Evolutionary conservation across 192 early-diverging fungal species (phyloP).

Genomic region (Linnemannia schmuckeri): DNA sequence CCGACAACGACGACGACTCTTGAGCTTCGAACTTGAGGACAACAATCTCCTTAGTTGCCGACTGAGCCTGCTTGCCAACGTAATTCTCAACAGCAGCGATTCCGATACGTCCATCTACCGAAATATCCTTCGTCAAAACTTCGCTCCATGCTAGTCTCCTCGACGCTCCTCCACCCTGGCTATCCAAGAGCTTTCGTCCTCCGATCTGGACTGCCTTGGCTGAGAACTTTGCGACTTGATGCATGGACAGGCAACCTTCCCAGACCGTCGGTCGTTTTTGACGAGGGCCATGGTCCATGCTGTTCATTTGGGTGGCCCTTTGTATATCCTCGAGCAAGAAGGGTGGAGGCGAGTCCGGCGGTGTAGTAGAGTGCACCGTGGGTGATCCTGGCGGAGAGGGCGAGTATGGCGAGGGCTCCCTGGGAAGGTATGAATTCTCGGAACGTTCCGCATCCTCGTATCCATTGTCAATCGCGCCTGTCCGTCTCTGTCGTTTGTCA

Average conservation of each 20-base stretch:
- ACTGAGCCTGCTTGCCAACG: conserved; percentile 64
- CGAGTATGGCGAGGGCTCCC: conserved; percentile 56
- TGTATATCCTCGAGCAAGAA: conserved; percentile 37
- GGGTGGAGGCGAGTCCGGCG: conserved; percentile 26
- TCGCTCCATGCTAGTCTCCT: conserved; percentile 65
- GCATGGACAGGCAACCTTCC: conserved; percentile 75
- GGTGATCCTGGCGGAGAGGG: conserved; percentile 39
- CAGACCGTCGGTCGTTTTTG: conserved; percentile 53
- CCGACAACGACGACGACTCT: conserved; percentile 7
- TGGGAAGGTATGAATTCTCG: conserved; percentile 35
- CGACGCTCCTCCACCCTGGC: background rate
- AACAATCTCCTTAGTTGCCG: conserved; percentile 70
- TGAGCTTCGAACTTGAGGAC: conserved; percentile 69
- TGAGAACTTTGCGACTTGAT: conserved; percentile 70
- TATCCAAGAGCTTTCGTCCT: conserved; percentile 52
- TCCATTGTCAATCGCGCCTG: conserved; percentile 3
- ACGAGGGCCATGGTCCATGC: background rate
- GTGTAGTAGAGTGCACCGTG: conserved; percentile 24
- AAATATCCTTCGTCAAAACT: conserved; percentile 67
- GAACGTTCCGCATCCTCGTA: conserved; percentile 20
- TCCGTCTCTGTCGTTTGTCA: conserved; percentile 53
- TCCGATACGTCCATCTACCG: conserved; percentile 77
- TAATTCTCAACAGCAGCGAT: conserved; percentile 65
- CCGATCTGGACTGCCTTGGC: conserved; percentile 72
- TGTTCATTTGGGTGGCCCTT: background rate